phyloP scores from a whole-genome alignment of 2,329 filamentous ascomycete genomes.

The Arthroderma sp. region DNA sequence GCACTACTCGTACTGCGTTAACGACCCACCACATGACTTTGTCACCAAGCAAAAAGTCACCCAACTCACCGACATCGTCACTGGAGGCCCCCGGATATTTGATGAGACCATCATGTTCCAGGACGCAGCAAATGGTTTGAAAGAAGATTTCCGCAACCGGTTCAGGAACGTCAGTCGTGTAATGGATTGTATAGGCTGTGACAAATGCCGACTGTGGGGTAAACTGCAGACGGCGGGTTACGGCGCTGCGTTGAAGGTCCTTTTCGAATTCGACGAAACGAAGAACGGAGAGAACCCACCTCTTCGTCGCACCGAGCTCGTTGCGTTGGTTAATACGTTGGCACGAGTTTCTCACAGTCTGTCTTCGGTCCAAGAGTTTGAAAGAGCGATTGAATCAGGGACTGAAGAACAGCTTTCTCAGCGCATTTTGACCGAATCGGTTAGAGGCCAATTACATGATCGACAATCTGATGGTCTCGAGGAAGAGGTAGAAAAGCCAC shows the following conservation, averaged over 20 bases:
- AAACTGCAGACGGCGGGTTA: constrained; percentile 94
- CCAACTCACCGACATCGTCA: constrained; percentile 57
- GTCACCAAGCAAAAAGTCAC: constrained; percentile 71
- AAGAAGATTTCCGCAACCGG: constrained; percentile 93
- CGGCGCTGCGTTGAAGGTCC: constrained; percentile 83
- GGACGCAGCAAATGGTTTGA: constrained; percentile 55
- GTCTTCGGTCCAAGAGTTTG: constrained; percentile 60
- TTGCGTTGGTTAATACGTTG: constrained; percentile 88
- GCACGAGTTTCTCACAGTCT: constrained; percentile 74
- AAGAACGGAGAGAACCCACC: constrained; percentile 51
- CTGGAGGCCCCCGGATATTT: constrained; percentile 62
- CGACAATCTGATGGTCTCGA: constrained; percentile 17
- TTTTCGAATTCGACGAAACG: constrained; percentile 79
- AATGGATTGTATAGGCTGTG: constrained; percentile 98
- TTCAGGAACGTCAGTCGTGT: constrained; percentile 93
- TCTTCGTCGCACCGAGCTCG: constrained; percentile 78
- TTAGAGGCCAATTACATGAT: no score
- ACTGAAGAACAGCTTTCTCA: constrained; percentile 12
- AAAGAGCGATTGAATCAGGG: constrained; percentile 30
- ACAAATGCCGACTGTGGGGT: constrained; percentile 96
- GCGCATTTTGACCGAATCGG: constrained; percentile 14
- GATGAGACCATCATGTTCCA: constrained; percentile 95
- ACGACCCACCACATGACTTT: constrained; percentile 64
- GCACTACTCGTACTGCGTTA: constrained; percentile 82
- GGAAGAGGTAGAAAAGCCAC: constrained; percentile 22